A percentile compares a stretch with the other conserved stretches of the same genome.
Evolutionary conservation across 2,329 filamentous ascomycete genomes (phyloP).

Genomic region (Taxawa tesnikishii): DNA sequence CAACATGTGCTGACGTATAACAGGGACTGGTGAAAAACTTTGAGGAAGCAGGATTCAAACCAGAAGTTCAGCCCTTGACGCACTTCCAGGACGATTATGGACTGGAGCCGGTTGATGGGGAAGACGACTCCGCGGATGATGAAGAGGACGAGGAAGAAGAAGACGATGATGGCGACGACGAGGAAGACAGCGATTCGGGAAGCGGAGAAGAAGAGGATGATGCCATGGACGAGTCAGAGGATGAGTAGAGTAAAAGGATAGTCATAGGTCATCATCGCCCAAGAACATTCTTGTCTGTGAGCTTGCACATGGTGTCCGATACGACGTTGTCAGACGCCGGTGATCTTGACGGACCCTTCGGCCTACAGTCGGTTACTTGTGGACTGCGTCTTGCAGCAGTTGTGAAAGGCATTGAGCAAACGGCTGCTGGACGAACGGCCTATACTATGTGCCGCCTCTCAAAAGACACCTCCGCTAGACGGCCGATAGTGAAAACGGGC

Average conservation of each 20-base stretch:
- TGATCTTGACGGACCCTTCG: too few species aligned
- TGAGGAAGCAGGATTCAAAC: conserved; percentile 63
- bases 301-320: too few species aligned
- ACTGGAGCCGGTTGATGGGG: conserved; percentile 49
- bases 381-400: too few species aligned
- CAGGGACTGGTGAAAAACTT: conserved; percentile 69
- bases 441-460: too few species aligned
- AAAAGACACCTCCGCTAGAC: too few species aligned
- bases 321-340: too few species aligned
- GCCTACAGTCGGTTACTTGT: too few species aligned
- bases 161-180: conserved; percentile 37
- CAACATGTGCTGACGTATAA: conserved; percentile 10
- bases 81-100: conserved; percentile 89
- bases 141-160: conserved; percentile 44
- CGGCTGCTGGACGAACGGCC: too few species aligned
- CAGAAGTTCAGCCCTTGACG: conserved; percentile 58
- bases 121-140: conserved; percentile 46
- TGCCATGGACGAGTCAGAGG: too few species aligned
- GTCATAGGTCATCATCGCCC: background rate
- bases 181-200: conserved; percentile 35
- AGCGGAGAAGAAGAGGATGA: conserved; percentile 14
- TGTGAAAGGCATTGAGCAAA: too few species aligned
- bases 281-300: too few species aligned
- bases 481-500: too few species aligned
- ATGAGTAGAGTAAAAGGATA: conserved; percentile 4